These are phyloP conservation scores for Dothistroma pini DNA, from an alignment of 2,329 filamentous ascomycete genomes.

Conservation along the genomic window DNA sequence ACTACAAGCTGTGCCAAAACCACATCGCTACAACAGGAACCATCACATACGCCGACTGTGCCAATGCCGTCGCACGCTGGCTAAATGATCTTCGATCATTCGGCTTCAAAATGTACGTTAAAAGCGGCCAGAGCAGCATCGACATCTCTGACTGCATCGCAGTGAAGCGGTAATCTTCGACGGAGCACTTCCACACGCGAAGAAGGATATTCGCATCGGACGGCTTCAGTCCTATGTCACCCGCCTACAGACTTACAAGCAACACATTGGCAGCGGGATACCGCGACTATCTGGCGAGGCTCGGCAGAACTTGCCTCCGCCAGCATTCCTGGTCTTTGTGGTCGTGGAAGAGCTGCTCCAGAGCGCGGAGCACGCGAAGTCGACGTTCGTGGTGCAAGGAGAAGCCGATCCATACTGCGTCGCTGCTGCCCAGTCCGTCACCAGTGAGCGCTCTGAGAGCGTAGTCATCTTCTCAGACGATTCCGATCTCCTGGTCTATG, in stretches of 20 bases:
- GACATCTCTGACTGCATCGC: conserved; percentile 1
- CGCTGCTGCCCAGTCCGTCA: conserved; percentile 54
- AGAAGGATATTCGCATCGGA: conserved; percentile 58
- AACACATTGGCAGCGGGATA: conserved; percentile 24
- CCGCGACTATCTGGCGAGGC: conserved; percentile 11
- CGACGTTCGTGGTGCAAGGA: conserved; percentile 64
- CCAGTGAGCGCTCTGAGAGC: conserved; percentile 32
- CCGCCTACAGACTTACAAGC: conserved; percentile 51
- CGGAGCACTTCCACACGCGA: conserved; percentile 68
- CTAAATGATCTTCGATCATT: conserved; percentile 56
- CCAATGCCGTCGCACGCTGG: conserved; percentile 57
- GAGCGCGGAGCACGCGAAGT: conserved; percentile 38
- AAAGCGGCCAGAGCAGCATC: background rate
- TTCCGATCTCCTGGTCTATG: conserved; percentile 76
- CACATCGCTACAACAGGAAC: background rate
- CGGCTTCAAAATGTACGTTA: conserved; percentile 60
- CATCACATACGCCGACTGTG: conserved; percentile 57
- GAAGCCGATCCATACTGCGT: conserved; percentile 86
- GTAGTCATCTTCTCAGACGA: conserved; percentile 71
- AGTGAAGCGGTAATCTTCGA: conserved; percentile 79
- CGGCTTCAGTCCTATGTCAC: conserved; percentile 58
- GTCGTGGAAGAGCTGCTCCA: conserved; percentile 66
- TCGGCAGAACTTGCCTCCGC: conserved; percentile 47
- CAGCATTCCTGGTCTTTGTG: conserved; percentile 71
- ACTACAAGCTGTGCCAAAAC: conserved; percentile 41